Evolutionary conservation across 1,139 yeast species (phyloP).

Genomic region (Suhomyces anneliseae): DNA sequence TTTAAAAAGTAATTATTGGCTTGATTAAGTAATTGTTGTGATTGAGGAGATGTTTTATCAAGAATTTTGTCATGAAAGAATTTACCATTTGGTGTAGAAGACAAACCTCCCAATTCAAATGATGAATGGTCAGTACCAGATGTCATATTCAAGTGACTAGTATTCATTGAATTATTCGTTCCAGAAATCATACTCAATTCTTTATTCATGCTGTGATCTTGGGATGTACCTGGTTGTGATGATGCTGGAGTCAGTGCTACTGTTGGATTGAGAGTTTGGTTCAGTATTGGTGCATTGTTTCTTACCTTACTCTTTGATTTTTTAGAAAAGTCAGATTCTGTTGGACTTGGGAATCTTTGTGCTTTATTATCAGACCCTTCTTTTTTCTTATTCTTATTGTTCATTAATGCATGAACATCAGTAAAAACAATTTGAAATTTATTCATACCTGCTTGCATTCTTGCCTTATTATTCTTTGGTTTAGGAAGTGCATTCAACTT

Average conservation of each 20-base stretch:
- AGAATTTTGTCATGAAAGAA: slow-evolving; percentile 42
- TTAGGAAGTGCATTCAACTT: slow-evolving; percentile 2
- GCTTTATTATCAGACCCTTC: slow-evolving; percentile 1
- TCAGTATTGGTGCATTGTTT: slow-evolving; percentile 9
- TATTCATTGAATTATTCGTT: slow-evolving; percentile 30
- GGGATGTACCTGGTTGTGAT: slow-evolving; percentile 6
- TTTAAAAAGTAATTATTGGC: slow-evolving; percentile 18
- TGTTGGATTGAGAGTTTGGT: neutral
- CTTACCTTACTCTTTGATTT: slow-evolving; percentile 5
- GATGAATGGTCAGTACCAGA: slow-evolving; percentile 32
- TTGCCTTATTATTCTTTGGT: slow-evolving; percentile 22
- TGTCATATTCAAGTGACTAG: slow-evolving; percentile 24
- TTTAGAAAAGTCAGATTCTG: neutral
- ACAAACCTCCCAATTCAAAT: slow-evolving; percentile 38
- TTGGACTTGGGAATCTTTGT: neutral
- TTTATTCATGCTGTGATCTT: slow-evolving; percentile 21
- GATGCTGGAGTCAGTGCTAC: neutral
- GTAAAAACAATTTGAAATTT: slow-evolving; percentile 56
- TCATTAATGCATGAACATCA: slow-evolving; percentile 49
- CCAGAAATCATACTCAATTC: slow-evolving; percentile 27
- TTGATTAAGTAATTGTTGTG: slow-evolving; percentile 21
- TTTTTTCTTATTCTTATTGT: slow-evolving; percentile 33
- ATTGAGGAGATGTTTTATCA: slow-evolving; percentile 41
- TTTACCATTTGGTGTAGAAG: slow-evolving; percentile 47
- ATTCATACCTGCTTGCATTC: slow-evolving; percentile 47